Evolutionary conservation across 495 filamentous ascomycete genomes (phyloP).

Genomic region (Polyplosphaeria fusca): DNA sequence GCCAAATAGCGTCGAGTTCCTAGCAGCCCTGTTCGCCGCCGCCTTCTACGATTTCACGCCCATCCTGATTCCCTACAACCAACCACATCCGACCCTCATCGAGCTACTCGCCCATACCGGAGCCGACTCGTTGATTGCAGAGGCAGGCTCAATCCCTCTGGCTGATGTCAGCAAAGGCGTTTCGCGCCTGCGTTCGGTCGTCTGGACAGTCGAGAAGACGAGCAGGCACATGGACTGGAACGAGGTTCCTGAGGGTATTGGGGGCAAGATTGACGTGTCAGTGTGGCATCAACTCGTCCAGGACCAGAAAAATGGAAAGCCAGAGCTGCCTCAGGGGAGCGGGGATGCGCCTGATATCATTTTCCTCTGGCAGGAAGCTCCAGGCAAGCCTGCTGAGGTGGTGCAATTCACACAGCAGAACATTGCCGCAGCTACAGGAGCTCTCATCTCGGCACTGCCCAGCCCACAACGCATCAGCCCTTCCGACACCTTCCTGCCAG

Average conservation of each 20-base stretch:
- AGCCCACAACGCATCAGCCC: conserved; percentile 65
- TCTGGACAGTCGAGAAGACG: conserved; percentile 91
- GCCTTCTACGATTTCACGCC: conserved; percentile 79
- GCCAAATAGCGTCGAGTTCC: conserved; percentile 86
- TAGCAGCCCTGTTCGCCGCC: conserved; percentile 67
- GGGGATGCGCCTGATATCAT: conserved; percentile 36
- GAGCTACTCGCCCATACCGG: conserved; percentile 64
- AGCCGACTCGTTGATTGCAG: conserved; percentile 78
- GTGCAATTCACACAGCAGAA: conserved; percentile 77
- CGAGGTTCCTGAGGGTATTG: conserved; percentile 71
- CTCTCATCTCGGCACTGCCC: conserved; percentile 72
- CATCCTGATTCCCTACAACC: conserved; percentile 81
- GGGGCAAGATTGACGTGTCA: conserved; percentile 67
- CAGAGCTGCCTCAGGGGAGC: conserved; percentile 49
- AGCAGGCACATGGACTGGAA: conserved; percentile 91
- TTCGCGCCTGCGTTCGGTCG: conserved; percentile 67
- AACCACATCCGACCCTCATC: conserved; percentile 61
- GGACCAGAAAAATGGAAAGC: conserved; percentile 50
- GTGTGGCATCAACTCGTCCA: conserved; percentile 86
- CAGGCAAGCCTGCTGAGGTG: conserved; percentile 57
- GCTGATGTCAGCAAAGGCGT: conserved; percentile 65
- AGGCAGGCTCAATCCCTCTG: conserved; percentile 84
- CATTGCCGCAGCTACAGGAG: conserved; percentile 71
- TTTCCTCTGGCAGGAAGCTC: conserved; percentile 41
- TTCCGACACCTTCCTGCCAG: conserved; percentile 82